These are phyloP conservation scores for Mycena epipterygia DNA, from an alignment of 768 basidiomycete species.

Conservation along the genomic window DNA sequence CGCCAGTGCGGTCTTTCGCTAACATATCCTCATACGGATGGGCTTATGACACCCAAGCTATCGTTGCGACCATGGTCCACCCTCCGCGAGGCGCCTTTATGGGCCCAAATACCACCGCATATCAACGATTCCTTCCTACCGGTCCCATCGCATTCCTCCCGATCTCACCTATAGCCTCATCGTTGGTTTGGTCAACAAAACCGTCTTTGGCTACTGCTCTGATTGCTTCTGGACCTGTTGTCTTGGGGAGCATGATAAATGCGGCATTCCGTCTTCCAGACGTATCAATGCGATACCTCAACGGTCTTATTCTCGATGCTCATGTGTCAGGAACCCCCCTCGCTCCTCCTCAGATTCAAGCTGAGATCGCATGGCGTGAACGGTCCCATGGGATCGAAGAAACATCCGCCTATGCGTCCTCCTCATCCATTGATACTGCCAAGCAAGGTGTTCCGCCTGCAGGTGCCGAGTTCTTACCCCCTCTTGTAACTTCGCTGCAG, in stretches of 20 bases:
- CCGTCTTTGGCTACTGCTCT: slow-evolving; percentile 83
- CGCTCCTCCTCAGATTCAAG: slow-evolving; percentile 61
- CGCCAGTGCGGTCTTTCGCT: slow-evolving; percentile 91
- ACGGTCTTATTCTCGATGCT: slow-evolving; percentile 70
- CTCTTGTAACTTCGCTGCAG: slow-evolving; percentile 80
- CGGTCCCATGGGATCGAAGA: slow-evolving; percentile 74
- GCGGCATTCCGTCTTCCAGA: slow-evolving; percentile 91
- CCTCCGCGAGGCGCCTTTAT: slow-evolving; percentile 73
- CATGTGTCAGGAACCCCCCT: slow-evolving; percentile 60
- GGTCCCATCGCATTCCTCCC: slow-evolving; percentile 98
- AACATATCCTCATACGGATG: slow-evolving; percentile 91
- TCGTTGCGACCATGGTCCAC: slow-evolving; percentile 91
- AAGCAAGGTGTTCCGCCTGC: slow-evolving; percentile 68
- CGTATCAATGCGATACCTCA: slow-evolving; percentile 77
- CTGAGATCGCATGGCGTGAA: slow-evolving; percentile 83
- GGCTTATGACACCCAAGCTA: slow-evolving; percentile 89
- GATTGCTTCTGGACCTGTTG: slow-evolving; percentile 71
- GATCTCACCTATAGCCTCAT: slow-evolving; percentile 80
- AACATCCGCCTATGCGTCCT: slow-evolving; percentile 75
- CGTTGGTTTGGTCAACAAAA: slow-evolving; percentile 95
- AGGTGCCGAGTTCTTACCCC: slow-evolving; percentile 78
- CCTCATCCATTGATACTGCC: slow-evolving; percentile 49
- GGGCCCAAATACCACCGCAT: slow-evolving; percentile 83
- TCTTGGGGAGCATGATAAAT: slow-evolving; percentile 85
- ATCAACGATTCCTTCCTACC: slow-evolving; percentile 94